A percentile compares a stretch with the other conserved stretches of the same genome.
Conservation (phyloP, 2,329 filamentous ascomycete species). For the Aspergillus sp. region DNA sequence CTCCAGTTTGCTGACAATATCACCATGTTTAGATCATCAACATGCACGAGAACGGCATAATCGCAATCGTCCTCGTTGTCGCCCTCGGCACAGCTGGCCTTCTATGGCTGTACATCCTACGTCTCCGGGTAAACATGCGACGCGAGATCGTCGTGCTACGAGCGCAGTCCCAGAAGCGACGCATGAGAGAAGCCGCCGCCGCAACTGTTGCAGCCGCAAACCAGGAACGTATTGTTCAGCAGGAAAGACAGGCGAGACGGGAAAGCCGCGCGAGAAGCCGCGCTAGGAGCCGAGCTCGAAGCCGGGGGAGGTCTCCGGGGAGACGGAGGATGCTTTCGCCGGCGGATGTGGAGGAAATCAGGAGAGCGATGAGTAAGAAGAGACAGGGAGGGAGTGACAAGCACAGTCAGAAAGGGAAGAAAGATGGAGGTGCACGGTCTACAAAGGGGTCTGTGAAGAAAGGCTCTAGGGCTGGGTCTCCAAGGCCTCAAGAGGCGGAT, state of each 20-base stretch:
- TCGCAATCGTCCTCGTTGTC: conserved; percentile 14
- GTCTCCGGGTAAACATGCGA: neutral
- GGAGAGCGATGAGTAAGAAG: neutral
- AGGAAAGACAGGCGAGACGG: neutral
- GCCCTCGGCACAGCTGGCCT: conserved; percentile 10
- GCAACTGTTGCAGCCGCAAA: neutral
- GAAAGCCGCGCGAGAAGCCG: neutral
- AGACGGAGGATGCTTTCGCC: neutral
- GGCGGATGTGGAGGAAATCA: neutral
- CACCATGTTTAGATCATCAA: neutral
- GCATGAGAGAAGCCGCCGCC: neutral
- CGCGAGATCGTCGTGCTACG: neutral
- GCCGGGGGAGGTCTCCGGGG: neutral
- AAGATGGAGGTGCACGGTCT: neutral
- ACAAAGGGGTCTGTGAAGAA: neutral
- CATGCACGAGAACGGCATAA: conserved; percentile 15
- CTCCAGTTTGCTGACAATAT: neutral
- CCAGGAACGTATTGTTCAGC: neutral
- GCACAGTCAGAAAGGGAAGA: neutral
- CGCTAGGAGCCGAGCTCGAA: neutral
- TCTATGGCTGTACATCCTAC: neutral
- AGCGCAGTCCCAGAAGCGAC: neutral
- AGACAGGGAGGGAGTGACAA: neutral
- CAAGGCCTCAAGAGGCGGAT: neutral
- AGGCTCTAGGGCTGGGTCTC: conserved; percentile 6